Evolutionary conservation across 306 rosid species (phyloP), one percentile per base, ranked within the genome.

Genomic region (Malus fusca): DNA sequence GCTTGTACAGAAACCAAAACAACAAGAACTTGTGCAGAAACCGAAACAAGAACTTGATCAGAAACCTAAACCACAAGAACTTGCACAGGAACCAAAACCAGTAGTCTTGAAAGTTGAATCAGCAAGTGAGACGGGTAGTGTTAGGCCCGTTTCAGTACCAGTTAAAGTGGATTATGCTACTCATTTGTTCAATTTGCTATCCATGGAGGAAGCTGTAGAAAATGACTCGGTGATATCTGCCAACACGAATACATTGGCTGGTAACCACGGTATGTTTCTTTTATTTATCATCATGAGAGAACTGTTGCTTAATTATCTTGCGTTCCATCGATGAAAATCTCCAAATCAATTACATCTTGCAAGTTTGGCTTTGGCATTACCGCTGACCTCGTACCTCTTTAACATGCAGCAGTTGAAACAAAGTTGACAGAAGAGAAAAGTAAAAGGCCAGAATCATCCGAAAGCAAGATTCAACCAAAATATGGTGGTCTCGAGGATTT

Each of bases 91-190:
- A 52, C 23, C 43, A 26, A 30, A 66, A 55, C 65, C 53, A 12
- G 68, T 25, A 73, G 77, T 58, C 23, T 51, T 51, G 12, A 76
- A 53, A 53, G 42, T 66, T 37, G 72, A 66, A 26, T 42, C 42
- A 1, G 56, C 6, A 53, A 53, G 58, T 52, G 72, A 66, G 23
- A 11, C 30, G 23, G 43, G 28, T 6, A 55, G 37, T 75, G 66
- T 23, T 66, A 40, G 22, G 17, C 42, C 79, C 3, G 46, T 53
- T 37, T 25, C 72, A 9, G 5, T 35, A 53, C 79, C 73, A 53
- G 73, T 56, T 66, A 76, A 66, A 66, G 66, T 76, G 65, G 79
- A 76, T 55, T 76, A 76, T 55, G 79, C 73, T 53, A 66, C 73
- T 35, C n/a, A 66, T 33, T 61, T 76, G 40, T 76, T 76, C 66